Percentiles rank a stretch among this genome's conserved stretches.
Conservation (phyloP, 2,329 filamentous ascomycete species). For the Penicillium sp. region DNA sequence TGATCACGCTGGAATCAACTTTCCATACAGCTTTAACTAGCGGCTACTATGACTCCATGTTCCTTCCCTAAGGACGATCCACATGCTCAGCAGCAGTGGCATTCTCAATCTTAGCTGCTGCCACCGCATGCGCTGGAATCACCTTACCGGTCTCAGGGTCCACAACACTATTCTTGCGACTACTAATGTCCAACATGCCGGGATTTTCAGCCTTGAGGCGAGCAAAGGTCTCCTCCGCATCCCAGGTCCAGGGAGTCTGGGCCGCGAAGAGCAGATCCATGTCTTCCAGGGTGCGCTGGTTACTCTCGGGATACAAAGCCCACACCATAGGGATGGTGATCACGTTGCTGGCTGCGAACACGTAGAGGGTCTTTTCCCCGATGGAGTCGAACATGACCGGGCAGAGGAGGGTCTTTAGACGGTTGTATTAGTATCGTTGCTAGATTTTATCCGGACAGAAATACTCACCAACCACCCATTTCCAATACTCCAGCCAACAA, state of each 20-base stretch:
- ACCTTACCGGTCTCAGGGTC: conserved; percentile 35
- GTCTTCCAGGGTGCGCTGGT: conserved; percentile 72
- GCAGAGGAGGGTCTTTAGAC: conserved; percentile 49
- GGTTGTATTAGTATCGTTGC: conserved; percentile 16
- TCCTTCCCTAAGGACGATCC: conserved; percentile 13
- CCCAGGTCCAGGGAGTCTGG: conserved; percentile 69
- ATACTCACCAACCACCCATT: conserved; percentile 63
- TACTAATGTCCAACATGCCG: conserved; percentile 45
- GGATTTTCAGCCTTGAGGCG: conserved; percentile 64
- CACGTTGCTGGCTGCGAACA: conserved; percentile 69
- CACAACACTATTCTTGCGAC: conserved; percentile 35
- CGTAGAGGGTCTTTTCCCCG: conserved; percentile 70
- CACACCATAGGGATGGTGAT: conserved; percentile 69
- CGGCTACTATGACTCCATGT: neutral
- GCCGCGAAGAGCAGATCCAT: conserved; percentile 73
- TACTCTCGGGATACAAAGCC: conserved; percentile 73
- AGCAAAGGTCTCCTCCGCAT: conserved; percentile 66
- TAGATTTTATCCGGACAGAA: conserved; percentile 15
- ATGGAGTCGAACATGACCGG: conserved; percentile 65
- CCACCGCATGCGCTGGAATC: conserved; percentile 5
- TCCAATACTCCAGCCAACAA: conserved; percentile 74
- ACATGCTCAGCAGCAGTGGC: conserved; percentile 2
- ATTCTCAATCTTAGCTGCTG: conserved; percentile 4
- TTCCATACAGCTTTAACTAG: neutral
- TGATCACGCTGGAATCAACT: neutral